Conservation (phyloP, 2,329 filamentous ascomycete genomes). For the Plenodomus lindquistii region DNA sequence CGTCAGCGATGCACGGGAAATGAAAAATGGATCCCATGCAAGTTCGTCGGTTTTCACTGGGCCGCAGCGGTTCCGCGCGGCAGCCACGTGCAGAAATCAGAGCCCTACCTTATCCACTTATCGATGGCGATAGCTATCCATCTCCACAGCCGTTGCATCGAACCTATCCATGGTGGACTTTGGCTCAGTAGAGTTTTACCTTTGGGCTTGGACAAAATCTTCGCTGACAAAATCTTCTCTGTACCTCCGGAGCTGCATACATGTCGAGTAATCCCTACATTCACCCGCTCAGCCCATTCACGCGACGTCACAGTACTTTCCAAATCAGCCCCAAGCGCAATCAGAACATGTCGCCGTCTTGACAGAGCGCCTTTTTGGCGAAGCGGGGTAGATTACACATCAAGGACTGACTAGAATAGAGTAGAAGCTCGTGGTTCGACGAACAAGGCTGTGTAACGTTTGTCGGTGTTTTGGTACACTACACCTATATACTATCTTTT, state of each 20-base stretch:
- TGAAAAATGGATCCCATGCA: conserved; percentile 38
- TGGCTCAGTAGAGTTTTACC: conserved; percentile 5
- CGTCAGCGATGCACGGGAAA: conserved; percentile 33
- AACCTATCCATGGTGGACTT: conserved; percentile 18
- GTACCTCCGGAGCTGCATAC: not conserved
- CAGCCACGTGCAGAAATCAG: conserved; percentile 26
- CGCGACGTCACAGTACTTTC: conserved; percentile 15
- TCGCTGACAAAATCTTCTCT: not conserved
- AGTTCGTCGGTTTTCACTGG: conserved; percentile 21
- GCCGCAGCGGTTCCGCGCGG: conserved; percentile 22
- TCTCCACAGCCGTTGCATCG: conserved; percentile 24
- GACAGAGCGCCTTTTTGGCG: conserved; percentile 2
- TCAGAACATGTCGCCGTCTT: conserved; percentile 16
- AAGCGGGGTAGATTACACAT: conserved; percentile 13
- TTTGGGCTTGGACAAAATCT: conserved; percentile 6
- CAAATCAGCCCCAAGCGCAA: conserved; percentile 5
- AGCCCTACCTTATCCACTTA: conserved; percentile 39
- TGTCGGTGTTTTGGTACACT: not conserved
- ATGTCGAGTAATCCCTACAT: conserved; percentile 8
- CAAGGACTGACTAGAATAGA: conserved; percentile 4
- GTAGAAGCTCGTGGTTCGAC: conserved; percentile 3
- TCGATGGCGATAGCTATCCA: conserved; percentile 41
- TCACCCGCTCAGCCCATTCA: conserved; percentile 9
- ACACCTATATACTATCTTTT: not conserved
- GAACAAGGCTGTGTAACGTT: conserved; percentile 14